These are phyloP conservation scores for Austroboletus niveus DNA, from an alignment of 1,284 basidiomycete species.

Conservation along the genomic window DNA sequence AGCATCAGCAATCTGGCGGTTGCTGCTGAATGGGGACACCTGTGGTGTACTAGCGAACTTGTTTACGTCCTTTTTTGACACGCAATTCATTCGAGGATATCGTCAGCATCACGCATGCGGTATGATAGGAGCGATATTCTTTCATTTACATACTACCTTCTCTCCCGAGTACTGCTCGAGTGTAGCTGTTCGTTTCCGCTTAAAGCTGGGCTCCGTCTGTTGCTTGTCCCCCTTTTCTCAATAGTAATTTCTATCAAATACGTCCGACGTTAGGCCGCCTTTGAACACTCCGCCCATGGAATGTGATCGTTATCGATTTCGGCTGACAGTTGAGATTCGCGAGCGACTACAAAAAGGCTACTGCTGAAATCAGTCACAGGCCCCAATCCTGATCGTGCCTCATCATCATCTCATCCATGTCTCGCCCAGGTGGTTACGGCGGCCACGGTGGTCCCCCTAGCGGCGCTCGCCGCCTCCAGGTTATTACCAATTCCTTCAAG, in stretches of 20 bases:
- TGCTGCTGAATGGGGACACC: slow-evolving; percentile 47
- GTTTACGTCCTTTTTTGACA: slow-evolving; percentile 13
- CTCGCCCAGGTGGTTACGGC: slow-evolving; percentile 9
- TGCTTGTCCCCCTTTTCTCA: slow-evolving; percentile 27
- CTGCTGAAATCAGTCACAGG: neutral
- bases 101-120: slow-evolving; percentile 29
- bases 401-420: slow-evolving; percentile 16
- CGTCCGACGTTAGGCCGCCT: neutral
- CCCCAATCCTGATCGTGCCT: no score
- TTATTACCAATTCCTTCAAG: slow-evolving; percentile 27
- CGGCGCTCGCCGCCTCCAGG: slow-evolving; percentile 11
- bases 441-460: slow-evolving; percentile 5
- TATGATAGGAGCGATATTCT: slow-evolving; percentile 34
- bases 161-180: slow-evolving; percentile 24
- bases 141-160: slow-evolving; percentile 34
- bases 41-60: slow-evolving; percentile 17
- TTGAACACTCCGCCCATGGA: neutral
- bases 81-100: slow-evolving; percentile 23
- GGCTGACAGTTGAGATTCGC: neutral
- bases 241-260: slow-evolving; percentile 19
- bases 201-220: slow-evolving; percentile 28
- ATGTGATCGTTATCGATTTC: slow-evolving; percentile 24
- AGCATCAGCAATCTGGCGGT: slow-evolving; percentile 50
- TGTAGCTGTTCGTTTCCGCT: slow-evolving; percentile 27
- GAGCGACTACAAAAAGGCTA: slow-evolving; percentile 9